Conservation (phyloP, 805 yeast species). For the Maudiozyma bulderi region DNA sequence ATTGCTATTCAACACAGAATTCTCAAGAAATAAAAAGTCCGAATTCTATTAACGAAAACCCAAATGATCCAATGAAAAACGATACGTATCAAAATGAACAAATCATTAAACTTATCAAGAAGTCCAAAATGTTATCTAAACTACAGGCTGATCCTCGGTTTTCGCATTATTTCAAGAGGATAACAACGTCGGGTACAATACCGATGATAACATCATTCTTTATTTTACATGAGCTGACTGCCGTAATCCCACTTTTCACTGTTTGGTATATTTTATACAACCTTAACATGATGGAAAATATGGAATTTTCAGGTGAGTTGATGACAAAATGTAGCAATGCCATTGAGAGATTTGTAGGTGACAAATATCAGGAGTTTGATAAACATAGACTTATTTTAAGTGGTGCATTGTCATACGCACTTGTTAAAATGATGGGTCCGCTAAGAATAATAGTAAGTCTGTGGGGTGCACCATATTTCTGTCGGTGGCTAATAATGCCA, state of each 20-base stretch:
- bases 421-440: slow-evolving; percentile 45
- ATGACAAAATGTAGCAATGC: slow-evolving; percentile 49
- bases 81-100: slow-evolving; percentile 6
- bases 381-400: slow-evolving; percentile 50
- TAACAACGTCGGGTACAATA: slow-evolving; percentile 24
- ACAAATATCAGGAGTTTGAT: slow-evolving; percentile 29
- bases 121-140: slow-evolving; percentile 19
- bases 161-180: slow-evolving; percentile 16
- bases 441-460: slow-evolving; percentile 23
- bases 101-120: slow-evolving; percentile 17
- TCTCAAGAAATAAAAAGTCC: no score
- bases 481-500: slow-evolving; percentile 16
- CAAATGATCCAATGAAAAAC: no score
- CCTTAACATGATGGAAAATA: slow-evolving; percentile 31
- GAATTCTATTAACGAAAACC: no score
- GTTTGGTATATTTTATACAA: slow-evolving; percentile 60
- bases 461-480: slow-evolving; percentile 29
- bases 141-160: slow-evolving; percentile 22
- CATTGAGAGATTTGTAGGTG: slow-evolving; percentile 43
- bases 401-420: slow-evolving; percentile 67
- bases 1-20: no score
- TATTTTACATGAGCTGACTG: slow-evolving; percentile 64
- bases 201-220: slow-evolving; percentile 47
- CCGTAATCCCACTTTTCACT: slow-evolving; percentile 58
- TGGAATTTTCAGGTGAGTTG: slow-evolving; percentile 26